These are phyloP conservation scores for Gynochthodes officinalis DNA, from an alignment of 257 asterid genomes.

Conservation along the genomic window DNA sequence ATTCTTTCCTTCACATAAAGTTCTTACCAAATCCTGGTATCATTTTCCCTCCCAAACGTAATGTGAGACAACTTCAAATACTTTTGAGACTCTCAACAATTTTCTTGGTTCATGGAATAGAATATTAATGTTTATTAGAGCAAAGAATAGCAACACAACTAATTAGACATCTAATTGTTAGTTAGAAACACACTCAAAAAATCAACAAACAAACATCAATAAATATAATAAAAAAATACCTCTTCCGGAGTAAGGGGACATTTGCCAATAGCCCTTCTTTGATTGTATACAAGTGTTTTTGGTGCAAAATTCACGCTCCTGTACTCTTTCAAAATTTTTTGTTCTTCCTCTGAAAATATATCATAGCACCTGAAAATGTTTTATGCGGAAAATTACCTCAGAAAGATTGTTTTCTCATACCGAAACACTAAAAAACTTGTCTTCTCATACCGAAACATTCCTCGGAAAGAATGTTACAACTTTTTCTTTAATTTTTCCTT, in stretches of 20 bases:
- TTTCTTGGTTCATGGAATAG: not conserved
- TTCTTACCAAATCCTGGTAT: not conserved
- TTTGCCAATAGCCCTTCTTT: slow-evolving; percentile 97
- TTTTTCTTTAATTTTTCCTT: not conserved
- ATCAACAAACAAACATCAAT: not conserved
- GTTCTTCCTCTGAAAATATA: slow-evolving; percentile 75
- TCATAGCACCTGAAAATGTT: slow-evolving; percentile 73
- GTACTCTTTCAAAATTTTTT: slow-evolving; percentile 63
- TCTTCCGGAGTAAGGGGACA: slow-evolving; percentile 99
- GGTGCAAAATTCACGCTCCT: slow-evolving; percentile 78
- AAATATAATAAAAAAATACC: slow-evolving; percentile 34
- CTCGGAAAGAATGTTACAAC: too few species aligned
- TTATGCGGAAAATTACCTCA: not conserved
- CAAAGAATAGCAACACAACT: not conserved
- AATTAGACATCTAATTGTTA: not conserved
- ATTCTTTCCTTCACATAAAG: not conserved
- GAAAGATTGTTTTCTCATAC: too few species aligned
- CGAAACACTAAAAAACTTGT: not conserved
- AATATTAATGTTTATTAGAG: not conserved
- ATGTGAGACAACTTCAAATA: not conserved
- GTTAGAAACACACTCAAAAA: not conserved
- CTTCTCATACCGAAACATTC: not conserved
- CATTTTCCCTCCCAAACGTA: not conserved
- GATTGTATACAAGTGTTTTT: slow-evolving; percentile 70
- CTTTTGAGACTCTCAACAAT: not conserved